These are phyloP conservation scores for Starmerella davenportii DNA, from an alignment of 805 yeast species.

Conservation along the genomic window DNA sequence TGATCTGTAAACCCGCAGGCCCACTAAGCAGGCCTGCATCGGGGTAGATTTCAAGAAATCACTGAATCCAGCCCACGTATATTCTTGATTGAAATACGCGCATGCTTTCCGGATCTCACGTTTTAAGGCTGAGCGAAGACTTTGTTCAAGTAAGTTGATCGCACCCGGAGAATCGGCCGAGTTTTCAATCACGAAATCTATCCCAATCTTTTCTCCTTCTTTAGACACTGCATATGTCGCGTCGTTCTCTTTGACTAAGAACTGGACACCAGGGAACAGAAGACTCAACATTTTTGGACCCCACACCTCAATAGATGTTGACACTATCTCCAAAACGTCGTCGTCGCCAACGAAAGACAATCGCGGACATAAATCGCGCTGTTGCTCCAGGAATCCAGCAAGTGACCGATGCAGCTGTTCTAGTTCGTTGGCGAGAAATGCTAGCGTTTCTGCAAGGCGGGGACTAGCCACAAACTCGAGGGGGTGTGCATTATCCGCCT, in stretches of 20 bases:
- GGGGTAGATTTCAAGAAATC: not conserved
- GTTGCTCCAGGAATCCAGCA: constrained; percentile 61
- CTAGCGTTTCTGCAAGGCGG: constrained; percentile 31
- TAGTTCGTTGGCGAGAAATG: constrained; percentile 38
- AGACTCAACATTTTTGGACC: constrained; percentile 5
- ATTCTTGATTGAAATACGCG: constrained; percentile 4
- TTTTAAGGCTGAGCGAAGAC: constrained; percentile 27
- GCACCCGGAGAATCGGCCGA: not conserved
- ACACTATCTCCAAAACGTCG: constrained; percentile 67
- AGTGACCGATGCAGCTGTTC: constrained; percentile 44
- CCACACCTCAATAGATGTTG: constrained; percentile 30
- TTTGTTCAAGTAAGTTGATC: not conserved
- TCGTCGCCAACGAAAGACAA: constrained; percentile 83
- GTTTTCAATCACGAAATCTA: constrained; percentile 21
- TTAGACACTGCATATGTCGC: constrained; percentile 36
- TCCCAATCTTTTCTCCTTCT: constrained; percentile 40
- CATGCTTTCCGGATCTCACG: constrained; percentile 22
- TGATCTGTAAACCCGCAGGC: not conserved
- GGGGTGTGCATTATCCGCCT: constrained; percentile 24
- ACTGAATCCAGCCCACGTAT: not conserved
- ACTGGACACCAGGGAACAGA: constrained; percentile 6
- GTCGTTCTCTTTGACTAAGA: constrained; percentile 9
- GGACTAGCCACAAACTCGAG: constrained; percentile 37
- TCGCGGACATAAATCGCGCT: constrained; percentile 60
- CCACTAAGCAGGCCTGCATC: not conserved